These are phyloP conservation scores for Verbascum thapsus DNA, from an alignment of 257 asterid genomes.

Conservation along the genomic window DNA sequence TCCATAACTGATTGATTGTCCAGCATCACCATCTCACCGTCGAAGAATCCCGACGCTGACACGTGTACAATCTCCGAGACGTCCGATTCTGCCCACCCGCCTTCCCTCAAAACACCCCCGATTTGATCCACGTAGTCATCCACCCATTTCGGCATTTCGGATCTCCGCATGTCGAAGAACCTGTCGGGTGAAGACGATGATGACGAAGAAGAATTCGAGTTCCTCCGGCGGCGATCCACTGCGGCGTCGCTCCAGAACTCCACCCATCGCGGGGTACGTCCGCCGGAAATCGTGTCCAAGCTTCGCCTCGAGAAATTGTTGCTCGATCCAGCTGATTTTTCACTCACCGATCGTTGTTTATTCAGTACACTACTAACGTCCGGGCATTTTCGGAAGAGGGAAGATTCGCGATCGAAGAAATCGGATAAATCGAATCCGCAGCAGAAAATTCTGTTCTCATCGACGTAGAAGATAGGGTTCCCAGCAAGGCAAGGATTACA, in stretches of 20 bases:
- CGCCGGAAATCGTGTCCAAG: conserved; percentile 48
- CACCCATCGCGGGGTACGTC: conserved; percentile 86
- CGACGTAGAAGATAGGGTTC: conserved; percentile 86
- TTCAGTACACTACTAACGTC: conserved; percentile 39
- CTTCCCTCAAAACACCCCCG: conserved; percentile 77
- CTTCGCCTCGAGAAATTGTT: conserved; percentile 59
- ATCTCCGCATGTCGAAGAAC: conserved; percentile 61
- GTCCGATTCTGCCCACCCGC: conserved; percentile 96
- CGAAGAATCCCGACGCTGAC: conserved; percentile 86
- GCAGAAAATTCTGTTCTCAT: conserved; percentile 73
- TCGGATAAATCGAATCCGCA: conserved; percentile 89
- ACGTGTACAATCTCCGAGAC: conserved; percentile 77
- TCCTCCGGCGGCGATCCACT: conserved; percentile 72
- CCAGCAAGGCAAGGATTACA: conserved; percentile 85
- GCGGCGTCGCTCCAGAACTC: conserved; percentile 99
- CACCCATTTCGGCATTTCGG: conserved; percentile 82
- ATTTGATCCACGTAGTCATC: conserved; percentile 71
- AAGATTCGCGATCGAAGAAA: conserved; percentile 81
- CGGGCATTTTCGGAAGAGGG: conserved; percentile 39
- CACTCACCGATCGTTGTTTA: conserved; percentile 48
- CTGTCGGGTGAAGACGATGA: conserved; percentile 86
- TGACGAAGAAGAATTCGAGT: conserved; percentile 69
- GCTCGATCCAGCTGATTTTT: conserved; percentile 50
- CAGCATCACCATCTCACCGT: conserved; percentile 76
- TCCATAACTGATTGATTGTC: conserved; percentile 85